Percentiles rank a stretch among this genome's conserved stretches.
These are phyloP conservation scores for Lanmaoa rubissima DNA, from an alignment of 768 basidiomycete genomes.

Conservation along the genomic window DNA sequence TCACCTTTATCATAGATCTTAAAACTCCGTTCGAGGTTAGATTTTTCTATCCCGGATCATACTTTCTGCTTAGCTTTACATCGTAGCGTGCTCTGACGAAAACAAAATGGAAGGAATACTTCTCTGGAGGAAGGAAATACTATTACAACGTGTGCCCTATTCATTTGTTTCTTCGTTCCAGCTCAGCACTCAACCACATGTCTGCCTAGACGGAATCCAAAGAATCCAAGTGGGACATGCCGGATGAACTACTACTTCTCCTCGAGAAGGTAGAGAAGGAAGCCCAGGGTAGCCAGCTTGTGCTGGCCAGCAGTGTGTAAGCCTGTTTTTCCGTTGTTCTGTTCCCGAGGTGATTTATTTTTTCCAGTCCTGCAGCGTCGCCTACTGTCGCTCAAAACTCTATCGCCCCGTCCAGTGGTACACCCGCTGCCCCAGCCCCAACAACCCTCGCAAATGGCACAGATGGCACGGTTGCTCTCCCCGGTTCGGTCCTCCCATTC, in stretches of 20 bases:
- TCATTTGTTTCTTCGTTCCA: background rate
- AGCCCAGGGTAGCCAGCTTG: slow-evolving; percentile 39
- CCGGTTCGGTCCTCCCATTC: slow-evolving; percentile 60
- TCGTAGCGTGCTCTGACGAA: slow-evolving; percentile 77
- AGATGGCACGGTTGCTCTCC: slow-evolving; percentile 44
- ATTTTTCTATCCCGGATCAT: background rate
- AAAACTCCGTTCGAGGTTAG: slow-evolving; percentile 90
- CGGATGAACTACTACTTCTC: slow-evolving; percentile 83
- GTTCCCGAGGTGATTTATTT: slow-evolving; percentile 7
- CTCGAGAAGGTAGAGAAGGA: slow-evolving; percentile 86
- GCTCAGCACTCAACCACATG: background rate
- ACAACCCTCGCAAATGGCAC: slow-evolving; percentile 49
- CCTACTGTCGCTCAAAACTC: slow-evolving; percentile 43
- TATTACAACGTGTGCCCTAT: slow-evolving; percentile 70
- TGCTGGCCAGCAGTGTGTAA: slow-evolving; percentile 32
- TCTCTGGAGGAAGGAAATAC: slow-evolving; percentile 87
- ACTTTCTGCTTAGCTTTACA: slow-evolving; percentile 6
- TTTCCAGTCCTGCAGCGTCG: slow-evolving; percentile 32
- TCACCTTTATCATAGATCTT: slow-evolving; percentile 53
- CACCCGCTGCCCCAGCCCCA: slow-evolving; percentile 34
- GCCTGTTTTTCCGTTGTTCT: background rate
- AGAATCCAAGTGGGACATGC: slow-evolving; percentile 98
- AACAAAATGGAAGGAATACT: slow-evolving; percentile 97
- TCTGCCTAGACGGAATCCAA: slow-evolving; percentile 69
- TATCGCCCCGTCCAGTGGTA: slow-evolving; percentile 45